phyloP scores from a whole-genome alignment of 805 yeast species.

The Teunomyces lycoperdinae region DNA sequence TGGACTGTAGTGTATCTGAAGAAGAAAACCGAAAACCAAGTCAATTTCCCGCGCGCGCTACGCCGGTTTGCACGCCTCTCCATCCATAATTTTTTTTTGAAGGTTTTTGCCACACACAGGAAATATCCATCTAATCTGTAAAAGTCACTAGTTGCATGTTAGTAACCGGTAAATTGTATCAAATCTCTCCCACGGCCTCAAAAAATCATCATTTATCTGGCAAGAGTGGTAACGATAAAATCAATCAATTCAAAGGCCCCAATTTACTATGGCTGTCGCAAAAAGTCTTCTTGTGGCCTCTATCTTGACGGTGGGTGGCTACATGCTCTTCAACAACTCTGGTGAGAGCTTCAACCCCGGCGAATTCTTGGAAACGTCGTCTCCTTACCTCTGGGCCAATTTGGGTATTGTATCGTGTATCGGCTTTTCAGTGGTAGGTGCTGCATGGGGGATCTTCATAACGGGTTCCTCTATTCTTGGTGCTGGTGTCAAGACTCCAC shows the following conservation, averaged over 20 bases:
- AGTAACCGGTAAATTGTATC: background rate
- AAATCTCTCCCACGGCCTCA: background rate
- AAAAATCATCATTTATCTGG: conserved; percentile 3
- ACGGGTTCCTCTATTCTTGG: conserved; percentile 94
- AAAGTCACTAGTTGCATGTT: background rate
- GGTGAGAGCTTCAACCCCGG: conserved; percentile 94
- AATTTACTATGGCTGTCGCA: conserved; percentile 10
- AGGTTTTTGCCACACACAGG: no score
- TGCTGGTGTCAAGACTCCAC: conserved; percentile 97
- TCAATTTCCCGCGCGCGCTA: no score
- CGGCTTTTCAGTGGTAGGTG: conserved; percentile 93
- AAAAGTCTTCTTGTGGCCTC: conserved; percentile 29
- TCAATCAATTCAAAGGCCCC: conserved; percentile 4
- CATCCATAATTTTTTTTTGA: no score
- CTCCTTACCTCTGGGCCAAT: conserved; percentile 97
- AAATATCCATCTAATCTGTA: no score
- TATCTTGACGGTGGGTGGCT: conserved; percentile 43
- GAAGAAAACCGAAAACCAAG: no score
- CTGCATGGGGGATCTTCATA: conserved; percentile 98
- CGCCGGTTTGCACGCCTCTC: background rate
- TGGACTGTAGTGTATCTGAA: no score
- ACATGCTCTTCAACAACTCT: conserved; percentile 82
- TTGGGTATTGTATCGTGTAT: conserved; percentile 88
- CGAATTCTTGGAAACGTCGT: conserved; percentile 73
- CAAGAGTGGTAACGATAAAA: background rate